Conservation (phyloP, 2,329 filamentous ascomycete genomes). For the Talaromyces verruculosus region DNA sequence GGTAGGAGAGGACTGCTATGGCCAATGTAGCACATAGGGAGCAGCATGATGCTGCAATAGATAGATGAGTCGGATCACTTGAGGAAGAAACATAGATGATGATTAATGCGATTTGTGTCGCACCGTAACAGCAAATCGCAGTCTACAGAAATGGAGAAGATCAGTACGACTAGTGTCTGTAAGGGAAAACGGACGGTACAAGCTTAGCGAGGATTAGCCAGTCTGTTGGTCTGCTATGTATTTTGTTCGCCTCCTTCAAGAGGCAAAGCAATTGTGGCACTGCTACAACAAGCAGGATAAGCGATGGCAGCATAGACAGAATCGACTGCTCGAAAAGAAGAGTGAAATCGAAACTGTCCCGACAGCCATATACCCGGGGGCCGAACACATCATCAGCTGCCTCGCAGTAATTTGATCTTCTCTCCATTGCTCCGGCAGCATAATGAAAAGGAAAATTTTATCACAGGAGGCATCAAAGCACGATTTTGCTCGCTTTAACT, state of each 20-base stretch:
- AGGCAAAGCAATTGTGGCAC: constrained; percentile 16
- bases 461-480: constrained; percentile 1
- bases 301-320: constrained; percentile 28
- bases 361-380: constrained; percentile 18
- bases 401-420: constrained; percentile 10
- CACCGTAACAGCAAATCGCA: constrained; percentile 10
- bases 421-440: constrained; percentile 9
- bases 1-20: constrained; percentile 14
- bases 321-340: constrained; percentile 36
- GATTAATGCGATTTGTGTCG: constrained; percentile 9
- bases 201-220: constrained; percentile 11
- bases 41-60: constrained; percentile 15
- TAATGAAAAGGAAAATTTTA: constrained; percentile 2
- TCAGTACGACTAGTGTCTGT: constrained; percentile 1
- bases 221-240: constrained; percentile 8
- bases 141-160: constrained; percentile 9
- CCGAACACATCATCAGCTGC: constrained; percentile 17
- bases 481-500: constrained; percentile 5
- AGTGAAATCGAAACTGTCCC: constrained; percentile 33
- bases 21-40: constrained; percentile 10
- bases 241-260: constrained; percentile 8
- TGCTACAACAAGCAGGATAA: constrained; percentile 25
- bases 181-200: not conserved
- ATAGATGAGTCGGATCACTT: constrained; percentile 1
- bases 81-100: constrained; percentile 8